Conservation (phyloP, 2,329 filamentous ascomycete species). For the Polychaeton citri region DNA sequence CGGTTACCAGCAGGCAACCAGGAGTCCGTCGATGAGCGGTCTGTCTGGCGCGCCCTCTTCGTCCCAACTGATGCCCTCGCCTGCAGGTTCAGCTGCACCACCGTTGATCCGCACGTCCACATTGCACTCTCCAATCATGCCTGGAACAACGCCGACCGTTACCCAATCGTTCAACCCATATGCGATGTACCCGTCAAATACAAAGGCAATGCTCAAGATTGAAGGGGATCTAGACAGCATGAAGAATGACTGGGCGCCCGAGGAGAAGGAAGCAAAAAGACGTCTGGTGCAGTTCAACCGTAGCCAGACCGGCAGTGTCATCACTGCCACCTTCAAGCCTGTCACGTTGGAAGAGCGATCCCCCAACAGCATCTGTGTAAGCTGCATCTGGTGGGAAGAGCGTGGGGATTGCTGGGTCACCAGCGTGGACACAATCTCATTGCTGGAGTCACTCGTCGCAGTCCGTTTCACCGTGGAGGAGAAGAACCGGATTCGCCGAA, state of each 20-base stretch:
- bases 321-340: conserved; percentile 66
- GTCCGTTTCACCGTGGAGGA: conserved; percentile 88
- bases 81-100: conserved; percentile 36
- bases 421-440: conserved; percentile 88
- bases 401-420: conserved; percentile 86
- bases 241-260: conserved; percentile 67
- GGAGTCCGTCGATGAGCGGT: conserved; percentile 14
- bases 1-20: conserved; percentile 7
- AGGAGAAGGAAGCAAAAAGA: conserved; percentile 67
- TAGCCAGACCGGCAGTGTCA: conserved; percentile 66
- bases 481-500: conserved; percentile 94
- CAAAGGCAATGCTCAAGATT: conserved; percentile 73
- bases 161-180: conserved; percentile 58
- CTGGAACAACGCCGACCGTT: conserved; percentile 24
- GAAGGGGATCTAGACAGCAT: conserved; percentile 74
- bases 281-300: conserved; percentile 82
- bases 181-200: conserved; percentile 55
- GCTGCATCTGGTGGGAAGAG: conserved; percentile 94
- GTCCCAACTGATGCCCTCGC: conserved; percentile 29
- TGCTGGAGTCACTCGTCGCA: conserved; percentile 83
- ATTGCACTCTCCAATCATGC: conserved; percentile 39
- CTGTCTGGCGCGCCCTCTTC: conserved; percentile 6
- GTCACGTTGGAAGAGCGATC: conserved; percentile 67
- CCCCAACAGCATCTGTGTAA: conserved; percentile 81
- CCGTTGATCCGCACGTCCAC: conserved; percentile 56